These are phyloP conservation scores for Ogataea thermomethanolica DNA, from an alignment of 805 yeast genomes.

Conservation along the genomic window DNA sequence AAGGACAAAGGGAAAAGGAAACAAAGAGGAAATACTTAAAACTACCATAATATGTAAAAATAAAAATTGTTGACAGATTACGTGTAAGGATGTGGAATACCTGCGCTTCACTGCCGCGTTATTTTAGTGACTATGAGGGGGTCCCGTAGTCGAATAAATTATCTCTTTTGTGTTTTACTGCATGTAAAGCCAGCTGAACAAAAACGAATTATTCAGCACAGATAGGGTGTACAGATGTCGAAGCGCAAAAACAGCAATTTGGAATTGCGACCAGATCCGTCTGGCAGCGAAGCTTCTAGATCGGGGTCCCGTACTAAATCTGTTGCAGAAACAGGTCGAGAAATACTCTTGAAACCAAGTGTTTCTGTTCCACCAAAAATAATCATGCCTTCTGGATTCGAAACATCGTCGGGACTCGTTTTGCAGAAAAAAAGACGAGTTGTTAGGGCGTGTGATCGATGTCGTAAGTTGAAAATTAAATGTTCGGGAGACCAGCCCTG, in stretches of 20 bases:
- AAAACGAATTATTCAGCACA: neutral
- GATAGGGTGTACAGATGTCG: conserved; percentile 10
- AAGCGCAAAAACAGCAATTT: neutral
- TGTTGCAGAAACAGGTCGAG: conserved; percentile 1
- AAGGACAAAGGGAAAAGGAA: neutral
- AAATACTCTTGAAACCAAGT: conserved; percentile 12
- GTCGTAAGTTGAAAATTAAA: conserved; percentile 48
- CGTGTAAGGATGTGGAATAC: neutral
- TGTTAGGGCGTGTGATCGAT: conserved; percentile 50
- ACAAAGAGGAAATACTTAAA: neutral
- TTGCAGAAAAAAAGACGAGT: conserved; percentile 36
- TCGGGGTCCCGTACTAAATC: conserved; percentile 1
- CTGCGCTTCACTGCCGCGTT: conserved; percentile 7
- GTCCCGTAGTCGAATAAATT: conserved; percentile 1
- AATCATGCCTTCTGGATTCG: conserved; percentile 26
- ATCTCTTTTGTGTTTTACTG: conserved; percentile 2
- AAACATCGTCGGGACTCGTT: conserved; percentile 12
- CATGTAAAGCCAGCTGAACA: conserved; percentile 4
- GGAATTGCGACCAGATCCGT: neutral
- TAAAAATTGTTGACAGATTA: neutral
- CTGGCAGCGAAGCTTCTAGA: neutral
- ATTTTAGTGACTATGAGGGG: conserved; percentile 7
- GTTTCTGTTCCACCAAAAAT: conserved; percentile 24
- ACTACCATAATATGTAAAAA: neutral
- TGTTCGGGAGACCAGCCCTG: conserved; percentile 53